Evolutionary conservation across 2,329 filamentous ascomycete genomes (phyloP), one percentile per base, ranked within the genome.

Genomic region (Claviceps humidiphila): DNA sequence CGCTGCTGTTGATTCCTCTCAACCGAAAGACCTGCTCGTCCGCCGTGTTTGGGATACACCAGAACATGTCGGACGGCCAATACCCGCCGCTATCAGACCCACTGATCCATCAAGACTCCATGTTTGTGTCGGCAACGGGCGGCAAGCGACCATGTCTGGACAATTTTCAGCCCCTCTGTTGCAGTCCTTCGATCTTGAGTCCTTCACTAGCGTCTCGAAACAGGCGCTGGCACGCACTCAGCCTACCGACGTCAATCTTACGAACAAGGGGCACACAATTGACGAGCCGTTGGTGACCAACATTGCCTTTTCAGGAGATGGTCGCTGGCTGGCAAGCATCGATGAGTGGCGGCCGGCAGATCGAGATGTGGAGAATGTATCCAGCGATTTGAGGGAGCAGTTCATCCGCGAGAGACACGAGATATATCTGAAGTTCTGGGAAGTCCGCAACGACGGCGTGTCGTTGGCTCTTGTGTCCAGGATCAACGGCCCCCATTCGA

Each of bases 161-260:
- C 66, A 72, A 51, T 69, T 71, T 34, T 80, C 74, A 30, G 75
- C 71, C 63, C 81, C 71, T 66, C 77, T 70, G 57, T 71, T 98
- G 38, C 93, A 98, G 66, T 87, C 87, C 0, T 89, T 94, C 61
- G 89, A 97, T 66, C 74, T 95, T n/a, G 79, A 82, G 38, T 81
- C 83, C 2, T 83, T 87, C 58, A 82, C 82, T 52, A 87, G 90
- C 57, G 68, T 95, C 40, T 81, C 81, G n/a, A 87, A 87, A 56
- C 93, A 98, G 72, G 89, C 93, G 5, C 72, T 98, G 57, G 85
- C 90, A 6, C 80, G 93, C 50, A 95, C 91, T 47, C 91, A 94
- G 60, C 81, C 86, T 4, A 95, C 91, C 0, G 85, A 88, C 54
- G 72, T 87, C 57, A 94, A 89, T 60, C 74, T 85, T 42, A 85